Evolutionary conservation across 768 basidiomycete genomes (phyloP), one percentile per base, ranked within the genome.

Genomic region (Ramaria rubella): DNA sequence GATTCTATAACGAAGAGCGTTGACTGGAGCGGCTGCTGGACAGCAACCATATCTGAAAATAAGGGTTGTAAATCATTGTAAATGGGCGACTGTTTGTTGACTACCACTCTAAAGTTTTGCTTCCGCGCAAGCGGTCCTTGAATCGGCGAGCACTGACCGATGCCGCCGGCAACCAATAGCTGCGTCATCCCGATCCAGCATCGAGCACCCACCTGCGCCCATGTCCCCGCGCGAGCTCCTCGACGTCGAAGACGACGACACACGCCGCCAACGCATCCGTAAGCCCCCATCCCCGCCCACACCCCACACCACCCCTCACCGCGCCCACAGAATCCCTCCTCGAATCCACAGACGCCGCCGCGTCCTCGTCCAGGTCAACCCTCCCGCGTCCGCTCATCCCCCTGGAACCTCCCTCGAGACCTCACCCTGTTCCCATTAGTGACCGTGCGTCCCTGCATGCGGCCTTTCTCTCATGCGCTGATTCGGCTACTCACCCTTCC

Each of bases 211-310:
- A 8, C 34, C 17, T 36, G 8, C 34, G 8, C 17, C 34, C n/a
- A 42, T 17, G 40, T 17, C 38, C 15, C 1, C 2, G 2, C 52
- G 57, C 1, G 66, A 65, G 27, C 66, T 66, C 30, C 72, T 80
- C 56, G 78, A 80, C 42, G 72, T 77, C 55, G 78, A 80, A 62
- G 75, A 77, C 58, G 75, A 77, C 40, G 76, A 77, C 6, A 64
- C 69, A 26, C 73, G 77, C 59, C 73, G 72, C 50, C 58, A 64
- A 9, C 65, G 78, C 59, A 72, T 79, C 31, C 66, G 78, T 79
- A 61, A 56, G 72, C 64, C 43, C 12, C 31, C 58, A 29, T 53
- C 58, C 38, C 62, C 65, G 27, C 30, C 38, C 8, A 63, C 61
- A 80, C 14, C 72, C 74, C 52, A 42, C 55, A 19, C 49, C 27